Base-by-base conservation (phyloP, 306 rosid species). In the Dalbergia oliveri region DNA sequence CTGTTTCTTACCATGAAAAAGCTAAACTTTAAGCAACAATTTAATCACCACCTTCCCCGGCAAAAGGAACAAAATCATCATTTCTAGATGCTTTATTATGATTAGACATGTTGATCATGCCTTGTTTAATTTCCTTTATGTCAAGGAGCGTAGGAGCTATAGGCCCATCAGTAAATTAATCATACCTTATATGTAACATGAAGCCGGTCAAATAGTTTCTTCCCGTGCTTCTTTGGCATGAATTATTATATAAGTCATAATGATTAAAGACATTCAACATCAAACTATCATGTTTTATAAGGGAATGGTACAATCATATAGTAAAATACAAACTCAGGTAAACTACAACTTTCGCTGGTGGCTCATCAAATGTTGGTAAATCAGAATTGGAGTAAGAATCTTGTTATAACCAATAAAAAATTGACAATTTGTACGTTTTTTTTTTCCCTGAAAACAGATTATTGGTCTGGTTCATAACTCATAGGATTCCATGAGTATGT, bases 401-500 rank as follows among this genome's bases (percentile, higher is more conserved):
- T 66, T 37, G 37, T 6, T 43, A 10, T 34, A 9, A 12, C 41
- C 53, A 18, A 6, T 12, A 16, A 9, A 19, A 56, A 51, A 14
- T 37, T 50, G 57, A 12, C 57, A 14, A 74, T 13, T 35, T 11
- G 41, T 37, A 37, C 3, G 14, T 16, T 65, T 11, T 16, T 73
- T 54, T 39, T 37, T n/a, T n/a, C n/a, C 26, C 39, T 5, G 8
- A n/a, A 13, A 9, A 77, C 57, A 39, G 4, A 35, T n/a, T 15
- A 77, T 14, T 69, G 60, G 44, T 23, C 62, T 16, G 67, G 50
- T 18, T 33, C n/a, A 37, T 39, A 39, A 12, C 67, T 54, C 92
- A 78, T 87, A 51, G 88, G 94, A 88, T 92, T 81, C 93, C 87
- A 85, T 82, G 72, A 76, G 50, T 79, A 64, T 11, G 49, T 64